These are phyloP conservation scores for Sporobolomyces roseus DNA, from an alignment of 768 basidiomycete species.

Conservation along the genomic window DNA sequence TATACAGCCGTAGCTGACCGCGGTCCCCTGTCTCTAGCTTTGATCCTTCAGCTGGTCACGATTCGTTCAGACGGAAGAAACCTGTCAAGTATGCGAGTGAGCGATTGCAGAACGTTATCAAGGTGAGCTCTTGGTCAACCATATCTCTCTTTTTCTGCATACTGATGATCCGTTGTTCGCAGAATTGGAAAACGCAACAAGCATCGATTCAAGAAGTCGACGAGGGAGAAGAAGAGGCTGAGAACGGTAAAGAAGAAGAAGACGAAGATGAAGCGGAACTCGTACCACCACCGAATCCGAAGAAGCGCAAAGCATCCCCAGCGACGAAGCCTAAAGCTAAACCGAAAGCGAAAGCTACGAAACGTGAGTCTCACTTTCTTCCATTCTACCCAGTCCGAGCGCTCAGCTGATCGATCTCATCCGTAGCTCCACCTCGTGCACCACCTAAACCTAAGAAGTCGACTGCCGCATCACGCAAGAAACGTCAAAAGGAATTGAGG, in stretches of 20 bases:
- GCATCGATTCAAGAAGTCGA: constrained; percentile 6
- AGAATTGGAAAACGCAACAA: constrained; percentile 31
- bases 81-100: constrained; percentile 35
- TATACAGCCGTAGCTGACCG: too few relatives aligned
- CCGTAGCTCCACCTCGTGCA: neutral
- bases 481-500: neutral
- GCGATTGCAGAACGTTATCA: constrained; percentile 42
- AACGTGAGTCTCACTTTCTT: neutral
- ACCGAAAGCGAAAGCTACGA: constrained; percentile 1
- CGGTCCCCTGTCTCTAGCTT: constrained; percentile 32
- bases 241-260: neutral
- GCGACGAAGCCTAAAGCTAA: neutral
- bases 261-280: constrained; percentile 5
- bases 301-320: neutral
- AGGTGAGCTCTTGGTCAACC: constrained; percentile 2
- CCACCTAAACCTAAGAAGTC: constrained; percentile 1
- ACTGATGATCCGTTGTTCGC: neutral
- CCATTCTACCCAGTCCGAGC: neutral
- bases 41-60: constrained; percentile 31
- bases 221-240: constrained; percentile 3
- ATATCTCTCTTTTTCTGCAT: neutral
- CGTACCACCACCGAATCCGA: neutral
- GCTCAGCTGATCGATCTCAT: neutral
- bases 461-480: constrained; percentile 18
- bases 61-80: constrained; percentile 19